Base-by-base conservation (phyloP, 140 eudicot species). In the Oenanthe javanica region DNA sequence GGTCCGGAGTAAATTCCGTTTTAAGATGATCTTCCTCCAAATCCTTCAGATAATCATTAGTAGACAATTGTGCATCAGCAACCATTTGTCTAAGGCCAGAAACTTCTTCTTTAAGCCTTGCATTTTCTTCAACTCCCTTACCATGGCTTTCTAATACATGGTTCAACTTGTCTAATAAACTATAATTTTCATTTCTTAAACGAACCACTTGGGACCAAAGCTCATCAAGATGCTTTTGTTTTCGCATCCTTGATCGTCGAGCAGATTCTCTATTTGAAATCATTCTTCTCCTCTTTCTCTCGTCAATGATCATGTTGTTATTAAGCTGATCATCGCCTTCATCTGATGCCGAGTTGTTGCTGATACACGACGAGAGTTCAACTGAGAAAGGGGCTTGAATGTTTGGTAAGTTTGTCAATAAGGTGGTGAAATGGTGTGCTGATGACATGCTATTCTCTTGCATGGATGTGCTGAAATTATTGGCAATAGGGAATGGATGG, bases 191-290 rank as follows among this genome's bases (percentile, higher is more conserved):
- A 38, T 86, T 91, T 72, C 93, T 80, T 47, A 93, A 92, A 57
- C 84, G 86, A 40, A 86, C 81, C 43, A 91, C 89, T 73, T 91
- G 98, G 4, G 93, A 86, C 90, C 91, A 85, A 0, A 93, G 93
- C 86, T 93, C 98, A 74, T 93, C 98, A 1, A 93, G 90, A 73
- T 93, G 96, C 84, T 74, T 93, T 86, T 93, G 98, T 52, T 93
- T 93, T 82, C 98, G 83, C 96, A 93, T 88, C 84, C 98, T 77
- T 2, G 98, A 93, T 77, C 98, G 81, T 8, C 98, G 78, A 23
- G 98, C 98, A 7, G 98, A 93, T 82, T 93, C 94, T 36, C 96
- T 46, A 77, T 93, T 93, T 0, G 98, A 93, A 75, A 90, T 87
- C 98, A 90, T 93, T 78, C 98, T 84, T 76, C 96, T 86, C 38